Evolutionary conservation across 148 eudicot genomes (phyloP).

Genomic region (Rheum nobile): DNA sequence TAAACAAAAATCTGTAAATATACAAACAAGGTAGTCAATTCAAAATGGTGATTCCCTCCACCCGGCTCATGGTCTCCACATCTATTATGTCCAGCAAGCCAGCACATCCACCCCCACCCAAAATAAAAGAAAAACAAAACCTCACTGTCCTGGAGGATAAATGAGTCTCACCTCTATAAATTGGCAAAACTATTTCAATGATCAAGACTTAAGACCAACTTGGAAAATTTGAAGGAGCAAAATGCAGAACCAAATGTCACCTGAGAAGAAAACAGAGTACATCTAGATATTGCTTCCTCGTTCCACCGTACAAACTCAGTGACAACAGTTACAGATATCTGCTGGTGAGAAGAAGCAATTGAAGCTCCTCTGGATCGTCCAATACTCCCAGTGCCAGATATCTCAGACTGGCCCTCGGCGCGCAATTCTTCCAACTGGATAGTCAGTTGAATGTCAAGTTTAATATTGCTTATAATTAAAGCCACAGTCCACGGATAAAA

Average conservation of each 20-base stretch:
- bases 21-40: background rate
- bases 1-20: background rate
- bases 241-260: constrained; percentile 12
- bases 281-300: constrained; percentile 93
- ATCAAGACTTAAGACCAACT: background rate
- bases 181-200: background rate
- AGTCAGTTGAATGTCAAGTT: constrained; percentile 8
- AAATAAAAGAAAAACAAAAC: background rate
- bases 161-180: background rate
- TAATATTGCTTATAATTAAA: constrained; percentile 1
- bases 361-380: constrained; percentile 96
- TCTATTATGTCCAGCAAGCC: background rate
- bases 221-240: background rate
- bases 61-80: background rate
- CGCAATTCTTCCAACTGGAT: constrained; percentile 84
- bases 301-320: constrained; percentile 99
- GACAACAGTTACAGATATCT: constrained; percentile 94
- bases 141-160: background rate
- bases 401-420: constrained; percentile 68
- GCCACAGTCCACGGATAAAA: background rate
- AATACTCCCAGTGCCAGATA: constrained; percentile 56
- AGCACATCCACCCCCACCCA: background rate
- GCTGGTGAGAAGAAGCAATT: constrained; percentile 61
- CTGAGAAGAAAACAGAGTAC: constrained; percentile 79
- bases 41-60: background rate